A percentile compares a stretch with the other conserved stretches of the same genome.
Conservation (phyloP, 2,329 filamentous ascomycete species). For the Xylariaceae sp. region DNA sequence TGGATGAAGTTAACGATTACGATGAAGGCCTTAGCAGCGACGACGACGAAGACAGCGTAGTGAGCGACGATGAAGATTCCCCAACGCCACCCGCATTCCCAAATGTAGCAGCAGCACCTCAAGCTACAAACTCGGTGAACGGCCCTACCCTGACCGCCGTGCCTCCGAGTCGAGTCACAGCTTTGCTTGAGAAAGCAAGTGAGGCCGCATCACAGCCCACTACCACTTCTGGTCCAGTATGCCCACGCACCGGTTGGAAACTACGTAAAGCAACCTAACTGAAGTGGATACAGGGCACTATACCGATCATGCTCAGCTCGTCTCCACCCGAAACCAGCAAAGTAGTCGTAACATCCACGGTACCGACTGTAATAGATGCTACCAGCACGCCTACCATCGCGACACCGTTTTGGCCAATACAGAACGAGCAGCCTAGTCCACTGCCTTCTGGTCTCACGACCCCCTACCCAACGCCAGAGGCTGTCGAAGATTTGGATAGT, state of each 20-base stretch:
- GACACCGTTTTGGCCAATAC: background rate
- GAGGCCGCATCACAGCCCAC: background rate
- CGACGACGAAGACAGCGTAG: conserved; percentile 1
- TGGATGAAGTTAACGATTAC: background rate
- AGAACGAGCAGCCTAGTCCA: background rate
- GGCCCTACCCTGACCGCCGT: conserved; percentile 16
- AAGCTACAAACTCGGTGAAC: background rate
- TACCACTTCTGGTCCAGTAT: background rate
- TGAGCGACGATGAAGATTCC: conserved; percentile 1
- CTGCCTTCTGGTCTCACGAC: background rate
- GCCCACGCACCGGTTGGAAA: background rate
- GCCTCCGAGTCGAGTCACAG: conserved; percentile 12
- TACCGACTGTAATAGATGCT: background rate
- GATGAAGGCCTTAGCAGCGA: conserved; percentile 2
- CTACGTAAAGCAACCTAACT: background rate
- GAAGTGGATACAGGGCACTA: background rate
- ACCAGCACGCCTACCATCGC: background rate
- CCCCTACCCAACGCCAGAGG: conserved; percentile 1
- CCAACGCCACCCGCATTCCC: background rate
- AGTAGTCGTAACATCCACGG: background rate
- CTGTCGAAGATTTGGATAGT: background rate
- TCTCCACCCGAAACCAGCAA: background rate
- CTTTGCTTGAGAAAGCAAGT: background rate
- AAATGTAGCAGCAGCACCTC: background rate
- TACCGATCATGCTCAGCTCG: background rate